These are phyloP conservation scores for Serendipita indica DNA, from an alignment of 768 basidiomycete genomes.

Conservation along the genomic window DNA sequence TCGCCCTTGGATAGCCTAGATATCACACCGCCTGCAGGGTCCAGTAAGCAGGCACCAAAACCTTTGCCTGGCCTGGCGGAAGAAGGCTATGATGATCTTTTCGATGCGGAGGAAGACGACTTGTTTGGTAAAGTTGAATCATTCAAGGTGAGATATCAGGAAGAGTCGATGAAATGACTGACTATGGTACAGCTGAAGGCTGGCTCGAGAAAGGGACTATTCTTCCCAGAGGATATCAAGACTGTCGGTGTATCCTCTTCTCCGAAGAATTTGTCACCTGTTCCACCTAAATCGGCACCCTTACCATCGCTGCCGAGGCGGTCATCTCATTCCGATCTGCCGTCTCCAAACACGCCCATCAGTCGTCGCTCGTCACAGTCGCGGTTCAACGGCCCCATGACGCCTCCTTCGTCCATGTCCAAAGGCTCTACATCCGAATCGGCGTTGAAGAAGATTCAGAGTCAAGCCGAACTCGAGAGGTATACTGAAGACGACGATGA, in stretches of 20 bases:
- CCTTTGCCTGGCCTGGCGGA: too few relatives aligned
- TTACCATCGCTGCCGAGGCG: slow-evolving; percentile 41
- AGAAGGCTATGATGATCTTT: slow-evolving; percentile 79
- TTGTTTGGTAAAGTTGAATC: slow-evolving; percentile 68
- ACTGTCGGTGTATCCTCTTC: slow-evolving; percentile 37
- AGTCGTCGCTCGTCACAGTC: slow-evolving; percentile 4
- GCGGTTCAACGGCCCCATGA: neutral
- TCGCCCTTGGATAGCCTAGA: too few relatives aligned
- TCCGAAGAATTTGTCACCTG: slow-evolving; percentile 30
- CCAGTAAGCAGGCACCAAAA: too few relatives aligned
- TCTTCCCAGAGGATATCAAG: slow-evolving; percentile 84
- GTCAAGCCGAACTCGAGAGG: slow-evolving; percentile 58
- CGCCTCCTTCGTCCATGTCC: neutral
- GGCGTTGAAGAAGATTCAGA: slow-evolving; percentile 26
- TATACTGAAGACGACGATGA: slow-evolving; percentile 82
- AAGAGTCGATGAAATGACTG: neutral
- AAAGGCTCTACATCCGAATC: neutral
- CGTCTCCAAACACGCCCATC: slow-evolving; percentile 15
- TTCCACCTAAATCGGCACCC: slow-evolving; percentile 54
- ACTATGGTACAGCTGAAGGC: slow-evolving; percentile 42
- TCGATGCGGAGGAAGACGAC: slow-evolving; percentile 55
- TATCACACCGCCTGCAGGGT: too few relatives aligned
- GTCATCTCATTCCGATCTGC: slow-evolving; percentile 37
- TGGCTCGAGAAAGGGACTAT: slow-evolving; percentile 54
- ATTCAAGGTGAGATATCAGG: slow-evolving; percentile 43